Evolutionary conservation across 495 filamentous ascomycete species (phyloP).

Genomic region (Aspergillus leporis): DNA sequence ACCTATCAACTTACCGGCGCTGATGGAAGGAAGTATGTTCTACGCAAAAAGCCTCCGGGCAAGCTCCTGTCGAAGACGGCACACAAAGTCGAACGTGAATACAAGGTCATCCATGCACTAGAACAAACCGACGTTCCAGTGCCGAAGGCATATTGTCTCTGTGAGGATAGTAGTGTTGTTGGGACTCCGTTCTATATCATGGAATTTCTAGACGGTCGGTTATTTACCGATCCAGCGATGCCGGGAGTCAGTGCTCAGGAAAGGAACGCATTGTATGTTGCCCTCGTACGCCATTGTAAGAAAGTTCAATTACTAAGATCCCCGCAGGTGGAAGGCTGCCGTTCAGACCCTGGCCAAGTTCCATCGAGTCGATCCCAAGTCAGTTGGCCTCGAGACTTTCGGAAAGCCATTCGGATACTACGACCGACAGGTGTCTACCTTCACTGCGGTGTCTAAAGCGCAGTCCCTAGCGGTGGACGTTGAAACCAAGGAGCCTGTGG

Average conservation of each 20-base stretch:
- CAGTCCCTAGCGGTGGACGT: slow-evolving; percentile 76
- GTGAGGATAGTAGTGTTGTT: slow-evolving; percentile 74
- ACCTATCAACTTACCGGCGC: slow-evolving; percentile 83
- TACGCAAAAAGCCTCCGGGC: slow-evolving; percentile 96
- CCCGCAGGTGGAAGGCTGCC: slow-evolving; percentile 74
- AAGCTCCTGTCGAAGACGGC: slow-evolving; percentile 88
- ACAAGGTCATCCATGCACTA: slow-evolving; percentile 83
- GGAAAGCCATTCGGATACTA: slow-evolving; percentile 81
- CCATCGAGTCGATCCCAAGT: slow-evolving; percentile 69
- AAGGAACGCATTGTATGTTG: slow-evolving; percentile 64
- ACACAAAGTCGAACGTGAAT: slow-evolving; percentile 94
- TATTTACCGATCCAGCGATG: slow-evolving; percentile 85
- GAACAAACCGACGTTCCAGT: slow-evolving; percentile 80
- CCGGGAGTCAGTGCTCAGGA: slow-evolving; percentile 70
- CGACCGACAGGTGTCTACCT: slow-evolving; percentile 80
- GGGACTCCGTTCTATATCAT: slow-evolving; percentile 97
- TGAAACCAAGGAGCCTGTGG: slow-evolving; percentile 73
- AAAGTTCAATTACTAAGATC: slow-evolving; percentile 13
- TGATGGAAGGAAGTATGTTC: slow-evolving; percentile 68
- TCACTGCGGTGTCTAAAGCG: slow-evolving; percentile 70
- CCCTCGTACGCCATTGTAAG: not conserved
- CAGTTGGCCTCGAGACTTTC: slow-evolving; percentile 67
- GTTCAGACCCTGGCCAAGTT: slow-evolving; percentile 81
- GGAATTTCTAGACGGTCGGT: slow-evolving; percentile 88
- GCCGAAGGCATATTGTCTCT: slow-evolving; percentile 81